Base-by-base conservation (phyloP, 306 rosid genomes). In the Cucumis melo region DNA sequence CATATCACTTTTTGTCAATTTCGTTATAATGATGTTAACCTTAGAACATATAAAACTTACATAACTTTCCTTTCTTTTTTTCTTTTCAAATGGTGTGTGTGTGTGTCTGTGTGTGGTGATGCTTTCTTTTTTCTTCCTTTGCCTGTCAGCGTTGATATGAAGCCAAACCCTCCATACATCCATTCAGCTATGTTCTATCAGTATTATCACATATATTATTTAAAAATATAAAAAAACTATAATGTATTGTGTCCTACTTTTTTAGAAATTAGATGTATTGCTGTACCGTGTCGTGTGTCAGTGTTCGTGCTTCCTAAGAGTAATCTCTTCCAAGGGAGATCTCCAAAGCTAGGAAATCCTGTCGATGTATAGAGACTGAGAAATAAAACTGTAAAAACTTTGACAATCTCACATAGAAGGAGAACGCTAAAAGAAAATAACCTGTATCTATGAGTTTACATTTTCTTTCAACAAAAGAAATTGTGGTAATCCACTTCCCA, bases 141-240 rank as follows among this genome's bases (percentile, higher is more conserved):
- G 93, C 95, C 86, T 78, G 93, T 87, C 90, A 83, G 99, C 99
- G 88, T 92, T 89, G 95, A 85, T 82, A 88, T 82, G 83, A 94
- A 94, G 97, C 96, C 96, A 91, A n/a, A 21, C 58, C 36, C 57
- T 21, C 10, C 21, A 84, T 84, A 83, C 29, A 86, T 85, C 88
- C 89, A 70, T 70, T 46, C 7, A 44, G 58, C 75, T n/a, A n/a
- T n/a, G n/a, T n/a, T n/a, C n/a, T n/a, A n/a, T n/a, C n/a, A n/a
- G 36, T 32, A 32, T 32, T 32, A 32, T 32, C 36, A 3, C 36
- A 32, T 32, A 32, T 32, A 32, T 32, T 32, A 32, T 32, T 32
- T 32, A 2, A 32, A 32, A 32, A 32, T 3, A 32, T 32, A 32
- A 32, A 32, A 32, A 32, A 32, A 32, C 3, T 32, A 32, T 32